Evolutionary conservation across 345 rosid genomes (phyloP), one percentile per base, ranked within the genome.

Genomic region (Aurinia saxatilis): DNA sequence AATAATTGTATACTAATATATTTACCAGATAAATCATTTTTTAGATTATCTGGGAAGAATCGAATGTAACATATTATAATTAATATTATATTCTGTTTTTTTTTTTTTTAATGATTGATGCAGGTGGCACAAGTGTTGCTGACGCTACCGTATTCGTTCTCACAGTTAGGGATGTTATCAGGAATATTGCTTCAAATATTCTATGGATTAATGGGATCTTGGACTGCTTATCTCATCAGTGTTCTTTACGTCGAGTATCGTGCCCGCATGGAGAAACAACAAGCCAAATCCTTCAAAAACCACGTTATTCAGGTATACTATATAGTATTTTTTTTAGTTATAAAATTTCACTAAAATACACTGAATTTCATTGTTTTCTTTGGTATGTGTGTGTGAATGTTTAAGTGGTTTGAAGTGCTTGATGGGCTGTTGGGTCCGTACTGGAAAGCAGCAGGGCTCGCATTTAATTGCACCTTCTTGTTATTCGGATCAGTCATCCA

Each of bases 221-320:
- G 99, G 99, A 93, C 99, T 30, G 99, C 99, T n/a, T 93, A 93
- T 63, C 91, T 93, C 69, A 93, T 93, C 70, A 93, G 99, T 57
- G 96, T 90, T 13, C 97, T 93, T 56, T 93, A 93, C 77, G 66
- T 93, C 3, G 99, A 93, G 73, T 93, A 77, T 66, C 79, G 97
- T 64, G 78, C 84, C 74, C 71, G 97, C 15, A 89, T 83, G 79
- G 96, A 87, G 76, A 93, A 90, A 60, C 82, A 84, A 79, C 93
- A 92, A 67, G 84, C 84, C 51, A 96, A 80, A 36, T 84, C 63
- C 76, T 93, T 81, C 84, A 89, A 88, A 76, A 88, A 89, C 79
- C 97, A 92, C 67, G 98, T 87, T 63, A 88, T 91, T 52, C 82
- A 86, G 85, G 34, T 61, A 10, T 54, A 9, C 21, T 52, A 5